phyloP scores from a whole-genome alignment of 129 eudicot species.

The Dittrichia graveolens region DNA sequence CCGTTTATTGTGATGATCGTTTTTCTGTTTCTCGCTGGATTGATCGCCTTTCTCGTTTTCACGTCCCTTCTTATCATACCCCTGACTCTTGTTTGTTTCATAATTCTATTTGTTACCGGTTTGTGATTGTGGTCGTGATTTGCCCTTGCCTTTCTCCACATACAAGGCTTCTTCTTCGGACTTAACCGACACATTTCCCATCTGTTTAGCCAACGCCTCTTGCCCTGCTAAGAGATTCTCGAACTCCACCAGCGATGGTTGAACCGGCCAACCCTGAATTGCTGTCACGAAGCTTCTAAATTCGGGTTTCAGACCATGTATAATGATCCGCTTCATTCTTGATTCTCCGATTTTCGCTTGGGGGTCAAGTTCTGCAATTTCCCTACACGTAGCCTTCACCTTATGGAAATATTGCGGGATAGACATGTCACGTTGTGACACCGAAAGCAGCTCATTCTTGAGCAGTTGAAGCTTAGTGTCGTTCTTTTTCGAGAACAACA shows the following conservation, averaged over 20 bases:
- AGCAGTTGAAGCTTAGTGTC: neutral
- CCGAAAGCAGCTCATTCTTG: neutral
- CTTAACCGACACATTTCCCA: neutral
- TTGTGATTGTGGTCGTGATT: too few species aligned
- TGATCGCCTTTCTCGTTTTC: too few species aligned
- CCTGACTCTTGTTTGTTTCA: too few species aligned
- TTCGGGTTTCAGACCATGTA: neutral
- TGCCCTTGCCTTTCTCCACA: too few species aligned
- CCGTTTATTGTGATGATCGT: too few species aligned
- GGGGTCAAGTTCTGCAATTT: too few species aligned
- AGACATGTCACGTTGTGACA: neutral
- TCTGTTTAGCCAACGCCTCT: neutral
- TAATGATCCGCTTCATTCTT: too few species aligned
- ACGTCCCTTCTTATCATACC: too few species aligned
- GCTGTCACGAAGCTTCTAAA: neutral
- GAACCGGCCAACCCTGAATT: neutral
- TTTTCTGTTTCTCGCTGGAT: too few species aligned
- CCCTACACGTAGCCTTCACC: neutral
- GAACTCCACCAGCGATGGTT: neutral
- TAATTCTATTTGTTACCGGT: too few species aligned
- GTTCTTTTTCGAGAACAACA: neutral
- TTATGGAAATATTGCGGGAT: neutral
- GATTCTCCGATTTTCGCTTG: too few species aligned
- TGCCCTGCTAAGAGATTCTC: neutral
- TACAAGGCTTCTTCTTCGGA: too few species aligned